Percentiles rank a stretch among this genome's conserved stretches.
Conservation (phyloP, 2,329 filamentous ascomycete genomes). For the Cercospora beticola region DNA sequence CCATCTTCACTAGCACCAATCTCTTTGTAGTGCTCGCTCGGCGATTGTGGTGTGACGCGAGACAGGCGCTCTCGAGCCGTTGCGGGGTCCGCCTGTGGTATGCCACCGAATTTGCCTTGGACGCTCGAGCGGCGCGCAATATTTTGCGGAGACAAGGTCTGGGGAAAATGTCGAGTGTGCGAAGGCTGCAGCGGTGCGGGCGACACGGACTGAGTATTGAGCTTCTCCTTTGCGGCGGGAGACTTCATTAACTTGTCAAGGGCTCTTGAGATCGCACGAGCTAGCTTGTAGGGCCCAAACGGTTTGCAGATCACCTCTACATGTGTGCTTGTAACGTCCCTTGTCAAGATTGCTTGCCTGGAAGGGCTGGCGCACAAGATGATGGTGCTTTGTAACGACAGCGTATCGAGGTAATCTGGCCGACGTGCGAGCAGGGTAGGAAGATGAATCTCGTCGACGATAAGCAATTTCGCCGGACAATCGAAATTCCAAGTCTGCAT, state of each 20-base stretch:
- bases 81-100: background rate
- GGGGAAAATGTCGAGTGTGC: background rate
- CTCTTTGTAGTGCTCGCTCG: background rate
- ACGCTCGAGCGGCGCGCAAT: background rate
- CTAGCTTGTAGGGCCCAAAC: conserved; percentile 28
- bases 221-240: background rate
- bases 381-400: conserved; percentile 31
- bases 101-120: background rate
- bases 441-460: conserved; percentile 31
- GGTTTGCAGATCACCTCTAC: conserved; percentile 26
- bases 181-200: too few relatives aligned
- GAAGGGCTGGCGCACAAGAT: conserved; percentile 39
- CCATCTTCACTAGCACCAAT: conserved; percentile 11
- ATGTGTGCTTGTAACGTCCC: conserved; percentile 24
- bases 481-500: conserved; percentile 29
- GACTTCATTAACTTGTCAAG: conserved; percentile 13
- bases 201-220: background rate
- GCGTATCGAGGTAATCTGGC: conserved; percentile 19
- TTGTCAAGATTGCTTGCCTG: conserved; percentile 25
- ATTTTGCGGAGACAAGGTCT: background rate
- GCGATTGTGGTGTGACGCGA: background rate
- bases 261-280: conserved; percentile 17
- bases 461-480: conserved; percentile 23
- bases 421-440: conserved; percentile 21
- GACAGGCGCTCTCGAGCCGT: background rate